Evolutionary conservation across 768 basidiomycete species (phyloP), one percentile per base, ranked within the genome.

Genomic region (Omphalotus guepiniiformis): DNA sequence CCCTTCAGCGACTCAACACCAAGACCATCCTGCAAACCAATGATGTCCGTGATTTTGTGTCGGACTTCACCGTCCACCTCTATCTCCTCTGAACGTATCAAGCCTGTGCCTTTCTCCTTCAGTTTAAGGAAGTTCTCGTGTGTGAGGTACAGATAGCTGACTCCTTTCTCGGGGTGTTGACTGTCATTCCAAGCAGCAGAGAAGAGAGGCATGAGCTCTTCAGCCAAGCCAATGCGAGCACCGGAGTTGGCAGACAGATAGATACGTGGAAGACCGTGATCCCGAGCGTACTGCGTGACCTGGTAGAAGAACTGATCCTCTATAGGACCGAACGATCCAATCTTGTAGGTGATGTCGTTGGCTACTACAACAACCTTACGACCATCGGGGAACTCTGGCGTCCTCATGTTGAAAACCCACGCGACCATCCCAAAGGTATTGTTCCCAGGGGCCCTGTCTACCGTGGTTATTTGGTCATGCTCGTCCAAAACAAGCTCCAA

Each of bases 221-320:
- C 96, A 3, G 93, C 96, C 29, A 99, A 67, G 46, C 96, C 96
- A 51, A 98, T 85, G 50, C 96, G 87, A 53, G 96, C 96, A 58
- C 96, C 96, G 28, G 96, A 98, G 74, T 99, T 99, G 55, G 96
- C 96, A 4, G 96, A 98, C 34, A 99, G 83, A 69, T 99, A 99
- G 55, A 99, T 86, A 37, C 96, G 88, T 39, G 96, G 96, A 22
- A 96, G 68, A 40, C 96, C 95, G 30, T 78, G 79, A 28, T 79
- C 70, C 32, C 94, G 90, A 28, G 96, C 95, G 59, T 95, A 93
- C 63, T 93, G 85, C 2, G 94, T 94, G 43, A 88, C 93, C 47
- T 88, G 85, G 70, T 80, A 93, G 74, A 99, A 98, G 80, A 89
- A 99, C 50, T 92, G 87, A 67, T 99, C 96, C 63, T 99, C 96